phyloP scores from a whole-genome alignment of 2,329 filamentous ascomycete species.

The Eutypella sp. region DNA sequence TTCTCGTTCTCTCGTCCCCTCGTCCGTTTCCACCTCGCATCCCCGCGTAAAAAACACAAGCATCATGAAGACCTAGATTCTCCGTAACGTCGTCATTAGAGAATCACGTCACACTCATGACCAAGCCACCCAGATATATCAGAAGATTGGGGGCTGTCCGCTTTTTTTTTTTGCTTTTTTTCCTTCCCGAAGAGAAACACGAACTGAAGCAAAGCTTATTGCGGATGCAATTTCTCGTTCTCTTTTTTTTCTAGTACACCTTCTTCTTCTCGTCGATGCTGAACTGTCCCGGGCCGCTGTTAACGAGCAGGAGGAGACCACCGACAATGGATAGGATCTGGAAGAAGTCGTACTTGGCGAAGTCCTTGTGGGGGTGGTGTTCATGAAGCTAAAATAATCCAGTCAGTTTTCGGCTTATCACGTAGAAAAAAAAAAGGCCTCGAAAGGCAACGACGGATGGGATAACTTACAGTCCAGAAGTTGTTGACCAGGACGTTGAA shows the following conservation, averaged over 20 bases:
- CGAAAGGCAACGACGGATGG: neutral
- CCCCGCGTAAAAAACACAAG: too few relatives aligned
- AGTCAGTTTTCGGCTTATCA: constrained; percentile 21
- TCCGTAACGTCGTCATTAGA: too few relatives aligned
- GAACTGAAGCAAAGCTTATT: too few relatives aligned
- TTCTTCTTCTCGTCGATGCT: constrained; percentile 99
- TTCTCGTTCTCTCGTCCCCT: too few relatives aligned
- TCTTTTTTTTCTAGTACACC: constrained; percentile 82
- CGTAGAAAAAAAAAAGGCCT: neutral
- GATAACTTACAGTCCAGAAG: constrained; percentile 88
- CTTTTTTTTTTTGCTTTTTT: too few relatives aligned
- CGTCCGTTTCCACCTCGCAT: too few relatives aligned
- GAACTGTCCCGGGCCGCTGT: constrained; percentile 96
- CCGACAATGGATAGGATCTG: constrained; percentile 98
- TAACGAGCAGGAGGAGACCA: constrained; percentile 91
- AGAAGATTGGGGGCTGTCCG: too few relatives aligned
- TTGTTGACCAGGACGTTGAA: constrained; percentile 99
- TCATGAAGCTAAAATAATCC: constrained; percentile 70
- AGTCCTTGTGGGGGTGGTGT: constrained; percentile 98
- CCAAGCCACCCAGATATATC: too few relatives aligned
- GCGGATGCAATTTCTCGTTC: too few relatives aligned
- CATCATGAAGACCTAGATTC: too few relatives aligned
- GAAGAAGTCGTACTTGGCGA: constrained; percentile 99
- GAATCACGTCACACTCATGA: too few relatives aligned
- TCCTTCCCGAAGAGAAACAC: too few relatives aligned